These are phyloP conservation scores for Ogataea methylovora DNA, from an alignment of 805 yeast genomes.

Conservation along the genomic window DNA sequence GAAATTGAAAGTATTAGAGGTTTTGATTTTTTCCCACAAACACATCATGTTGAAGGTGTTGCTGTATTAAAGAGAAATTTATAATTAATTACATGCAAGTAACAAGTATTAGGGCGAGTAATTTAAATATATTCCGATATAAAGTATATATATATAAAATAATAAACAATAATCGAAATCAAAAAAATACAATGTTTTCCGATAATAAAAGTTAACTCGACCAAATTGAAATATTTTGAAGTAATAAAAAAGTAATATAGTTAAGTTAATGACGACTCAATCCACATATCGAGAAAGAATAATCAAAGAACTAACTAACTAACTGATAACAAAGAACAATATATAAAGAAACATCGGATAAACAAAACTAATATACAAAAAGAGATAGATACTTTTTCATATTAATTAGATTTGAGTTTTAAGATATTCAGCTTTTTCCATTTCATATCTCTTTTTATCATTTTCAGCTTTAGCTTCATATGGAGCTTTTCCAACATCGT, in stretches of 20 bases:
- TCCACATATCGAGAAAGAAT: background rate
- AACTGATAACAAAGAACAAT: background rate
- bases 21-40: conserved; percentile 83
- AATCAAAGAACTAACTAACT: background rate
- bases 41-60: conserved; percentile 51
- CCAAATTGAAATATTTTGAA: background rate
- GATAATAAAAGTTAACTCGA: background rate
- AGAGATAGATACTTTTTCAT: background rate
- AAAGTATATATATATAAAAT: background rate
- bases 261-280: too few species aligned
- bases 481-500: conserved; percentile 76
- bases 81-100: background rate
- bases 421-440: conserved; percentile 83
- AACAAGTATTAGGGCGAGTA: background rate
- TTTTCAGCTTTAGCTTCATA: conserved; percentile 90
- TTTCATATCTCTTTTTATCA: conserved; percentile 97
- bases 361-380: background rate
- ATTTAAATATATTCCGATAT: background rate
- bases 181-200: background rate
- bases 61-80: conserved; percentile 29
- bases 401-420: too few species aligned
- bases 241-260: too few species aligned
- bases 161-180: background rate
- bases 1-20: conserved; percentile 80
- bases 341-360: conserved; percentile 1